Evolutionary conservation across 768 basidiomycete genomes (phyloP).

Genomic region (Lactarius sanguifluus): DNA sequence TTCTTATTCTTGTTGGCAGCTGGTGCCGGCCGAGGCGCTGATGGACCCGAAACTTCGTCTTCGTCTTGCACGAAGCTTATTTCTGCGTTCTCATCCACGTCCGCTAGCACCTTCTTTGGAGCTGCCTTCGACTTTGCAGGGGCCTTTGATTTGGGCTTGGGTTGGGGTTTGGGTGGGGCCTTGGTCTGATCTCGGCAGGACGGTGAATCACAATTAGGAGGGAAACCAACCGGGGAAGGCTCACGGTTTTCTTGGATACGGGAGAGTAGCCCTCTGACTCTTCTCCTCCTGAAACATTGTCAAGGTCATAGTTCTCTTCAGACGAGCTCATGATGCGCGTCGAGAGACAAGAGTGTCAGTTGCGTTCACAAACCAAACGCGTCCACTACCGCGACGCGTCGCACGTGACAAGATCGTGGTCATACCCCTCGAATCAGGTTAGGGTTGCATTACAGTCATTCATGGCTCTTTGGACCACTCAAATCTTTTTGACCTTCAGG

Average conservation of each 20-base stretch:
- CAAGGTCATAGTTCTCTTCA: constrained; percentile 68
- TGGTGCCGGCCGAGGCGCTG: constrained; percentile 31
- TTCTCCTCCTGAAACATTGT: constrained; percentile 54
- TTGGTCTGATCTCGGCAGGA: constrained; percentile 41
- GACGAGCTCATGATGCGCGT: constrained; percentile 63
- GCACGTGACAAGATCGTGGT: constrained; percentile 22
- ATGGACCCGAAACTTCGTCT: constrained; percentile 39
- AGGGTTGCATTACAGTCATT: neutral
- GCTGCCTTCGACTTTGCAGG: constrained; percentile 50
- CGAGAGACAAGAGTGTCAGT: neutral
- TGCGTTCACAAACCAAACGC: constrained; percentile 9
- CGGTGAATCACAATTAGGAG: constrained; percentile 13
- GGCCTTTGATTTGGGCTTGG: constrained; percentile 49
- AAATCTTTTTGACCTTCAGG: too few species aligned
- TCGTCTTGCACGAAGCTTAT: constrained; percentile 45
- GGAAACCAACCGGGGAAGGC: constrained; percentile 33
- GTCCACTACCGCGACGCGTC: constrained; percentile 20
- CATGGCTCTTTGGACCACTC: too few species aligned
- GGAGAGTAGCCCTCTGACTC: constrained; percentile 73
- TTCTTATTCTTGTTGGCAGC: constrained; percentile 68
- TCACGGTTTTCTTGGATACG: constrained; percentile 48
- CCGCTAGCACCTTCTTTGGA: constrained; percentile 64
- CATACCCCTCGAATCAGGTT: neutral
- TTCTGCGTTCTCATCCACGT: constrained; percentile 61
- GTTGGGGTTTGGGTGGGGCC: constrained; percentile 42